Conservation (phyloP, 129 eudicot species). For the Flaveria sonorensis region DNA sequence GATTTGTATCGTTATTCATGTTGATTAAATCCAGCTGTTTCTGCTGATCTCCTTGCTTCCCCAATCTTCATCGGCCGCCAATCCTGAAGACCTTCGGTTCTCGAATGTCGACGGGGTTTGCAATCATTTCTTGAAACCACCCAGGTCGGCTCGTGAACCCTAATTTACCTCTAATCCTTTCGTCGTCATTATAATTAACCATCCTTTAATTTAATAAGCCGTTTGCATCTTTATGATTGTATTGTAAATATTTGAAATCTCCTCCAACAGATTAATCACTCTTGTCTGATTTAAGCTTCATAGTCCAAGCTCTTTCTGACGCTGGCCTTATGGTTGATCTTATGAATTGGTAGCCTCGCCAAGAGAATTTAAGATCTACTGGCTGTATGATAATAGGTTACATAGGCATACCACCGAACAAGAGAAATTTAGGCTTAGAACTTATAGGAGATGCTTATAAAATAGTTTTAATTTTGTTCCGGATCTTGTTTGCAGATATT, state of each 20-base stretch:
- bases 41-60: not conserved
- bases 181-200: too few species aligned
- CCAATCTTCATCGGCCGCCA: not conserved
- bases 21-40: not conserved
- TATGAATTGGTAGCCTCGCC: too few species aligned
- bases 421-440: too few species aligned
- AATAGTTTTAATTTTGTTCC: too few species aligned
- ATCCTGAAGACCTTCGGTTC: not conserved
- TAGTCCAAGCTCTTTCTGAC: not conserved
- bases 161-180: not conserved
- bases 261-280: too few species aligned
- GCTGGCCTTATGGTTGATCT: too few species aligned
- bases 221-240: too few species aligned
- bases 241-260: too few species aligned
- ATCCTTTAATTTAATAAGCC: not conserved
- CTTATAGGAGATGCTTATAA: too few species aligned
- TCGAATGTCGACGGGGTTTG: not conserved
- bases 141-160: not conserved
- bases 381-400: not conserved
- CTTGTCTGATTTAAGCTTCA: too few species aligned
- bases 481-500: too few species aligned
- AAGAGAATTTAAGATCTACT: not conserved
- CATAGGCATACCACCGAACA: too few species aligned
- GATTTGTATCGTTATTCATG: not conserved
- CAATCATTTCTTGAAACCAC: not conserved